phyloP scores from a whole-genome alignment of 2,329 filamentous ascomycete species.

The Didymella sp. region DNA sequence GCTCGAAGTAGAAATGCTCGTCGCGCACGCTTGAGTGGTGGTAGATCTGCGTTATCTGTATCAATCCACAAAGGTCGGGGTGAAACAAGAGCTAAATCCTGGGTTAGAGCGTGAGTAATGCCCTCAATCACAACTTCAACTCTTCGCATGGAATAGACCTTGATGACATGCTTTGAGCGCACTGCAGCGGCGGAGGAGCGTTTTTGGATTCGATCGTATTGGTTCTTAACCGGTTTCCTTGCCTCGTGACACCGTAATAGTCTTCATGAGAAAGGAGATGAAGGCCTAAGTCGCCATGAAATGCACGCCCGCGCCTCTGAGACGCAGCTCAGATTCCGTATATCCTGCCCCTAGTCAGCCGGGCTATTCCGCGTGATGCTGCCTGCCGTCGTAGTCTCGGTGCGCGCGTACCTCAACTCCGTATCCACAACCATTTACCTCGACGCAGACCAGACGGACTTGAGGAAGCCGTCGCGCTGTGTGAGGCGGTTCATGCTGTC shows the following conservation, averaged over 20 bases:
- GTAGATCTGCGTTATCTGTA: not conserved
- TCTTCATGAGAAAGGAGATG: constrained; percentile 36
- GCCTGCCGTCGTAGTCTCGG: not conserved
- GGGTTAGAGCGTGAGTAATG: not conserved
- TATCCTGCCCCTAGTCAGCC: constrained; percentile 37
- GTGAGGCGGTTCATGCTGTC: constrained; percentile 94
- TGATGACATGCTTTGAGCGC: constrained; percentile 1
- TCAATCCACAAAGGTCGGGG: not conserved
- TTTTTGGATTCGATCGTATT: constrained; percentile 43
- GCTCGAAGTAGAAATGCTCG: not conserved
- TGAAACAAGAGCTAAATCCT: not conserved
- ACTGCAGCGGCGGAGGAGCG: constrained; percentile 11
- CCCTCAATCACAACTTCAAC: not conserved
- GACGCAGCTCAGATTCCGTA: constrained; percentile 38
- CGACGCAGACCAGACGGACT: constrained; percentile 89
- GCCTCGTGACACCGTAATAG: constrained; percentile 44
- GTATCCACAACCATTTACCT: constrained; percentile 54
- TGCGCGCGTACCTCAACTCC: constrained; percentile 43
- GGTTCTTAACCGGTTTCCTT: constrained; percentile 37
- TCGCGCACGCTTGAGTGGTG: not conserved
- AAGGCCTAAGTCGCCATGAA: constrained; percentile 40
- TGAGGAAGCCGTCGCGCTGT: constrained; percentile 95
- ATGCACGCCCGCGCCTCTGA: constrained; percentile 37
- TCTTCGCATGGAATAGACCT: not conserved
- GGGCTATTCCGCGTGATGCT: not conserved